A percentile compares a stretch with the other conserved stretches of the same genome.
Conservation (phyloP, 2,329 filamentous ascomycete genomes). For the Colletotrichum horii region DNA sequence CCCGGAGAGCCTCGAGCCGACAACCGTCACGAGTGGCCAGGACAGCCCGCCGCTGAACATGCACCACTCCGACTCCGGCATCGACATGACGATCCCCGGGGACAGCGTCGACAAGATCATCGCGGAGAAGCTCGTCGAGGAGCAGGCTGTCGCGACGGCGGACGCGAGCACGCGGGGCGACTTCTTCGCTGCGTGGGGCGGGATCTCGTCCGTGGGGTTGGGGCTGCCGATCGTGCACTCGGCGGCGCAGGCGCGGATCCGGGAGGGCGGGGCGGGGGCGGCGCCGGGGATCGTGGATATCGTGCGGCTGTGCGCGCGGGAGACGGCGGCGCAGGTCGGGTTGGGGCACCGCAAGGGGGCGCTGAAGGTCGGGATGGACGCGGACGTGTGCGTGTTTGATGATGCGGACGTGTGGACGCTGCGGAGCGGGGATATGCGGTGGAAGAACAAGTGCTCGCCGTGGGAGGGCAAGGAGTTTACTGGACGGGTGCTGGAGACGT, state of each 20-base stretch:
- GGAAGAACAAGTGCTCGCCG: slow-evolving; percentile 90
- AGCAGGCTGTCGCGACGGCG: slow-evolving; percentile 41
- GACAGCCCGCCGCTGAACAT: slow-evolving; percentile 33
- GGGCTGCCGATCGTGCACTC: slow-evolving; percentile 92
- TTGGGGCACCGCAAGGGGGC: slow-evolving; percentile 83
- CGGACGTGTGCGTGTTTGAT: slow-evolving; percentile 91
- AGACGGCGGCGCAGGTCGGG: slow-evolving; percentile 88
- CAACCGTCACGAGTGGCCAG: background rate
- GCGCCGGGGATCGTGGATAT: slow-evolving; percentile 73
- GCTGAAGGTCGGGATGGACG: slow-evolving; percentile 81
- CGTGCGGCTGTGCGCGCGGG: slow-evolving; percentile 82
- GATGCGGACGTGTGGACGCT: slow-evolving; percentile 81
- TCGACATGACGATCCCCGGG: slow-evolving; percentile 50
- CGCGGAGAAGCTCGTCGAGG: slow-evolving; percentile 26
- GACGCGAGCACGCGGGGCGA: slow-evolving; percentile 62
- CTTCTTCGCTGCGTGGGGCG: slow-evolving; percentile 96
- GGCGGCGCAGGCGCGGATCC: slow-evolving; percentile 67
- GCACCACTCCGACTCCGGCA: slow-evolving; percentile 56
- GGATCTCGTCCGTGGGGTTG: slow-evolving; percentile 91
- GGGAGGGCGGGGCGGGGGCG: slow-evolving; percentile 44
- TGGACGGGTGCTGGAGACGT: slow-evolving; percentile 84
- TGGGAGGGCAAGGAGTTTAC: slow-evolving; percentile 83
- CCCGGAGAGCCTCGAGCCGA: slow-evolving; percentile 63
- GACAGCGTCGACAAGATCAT: slow-evolving; percentile 27
- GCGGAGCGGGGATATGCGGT: slow-evolving; percentile 81